Conservation (phyloP, 2,329 filamentous ascomycete genomes). For the Ciborinia camelliae region DNA sequence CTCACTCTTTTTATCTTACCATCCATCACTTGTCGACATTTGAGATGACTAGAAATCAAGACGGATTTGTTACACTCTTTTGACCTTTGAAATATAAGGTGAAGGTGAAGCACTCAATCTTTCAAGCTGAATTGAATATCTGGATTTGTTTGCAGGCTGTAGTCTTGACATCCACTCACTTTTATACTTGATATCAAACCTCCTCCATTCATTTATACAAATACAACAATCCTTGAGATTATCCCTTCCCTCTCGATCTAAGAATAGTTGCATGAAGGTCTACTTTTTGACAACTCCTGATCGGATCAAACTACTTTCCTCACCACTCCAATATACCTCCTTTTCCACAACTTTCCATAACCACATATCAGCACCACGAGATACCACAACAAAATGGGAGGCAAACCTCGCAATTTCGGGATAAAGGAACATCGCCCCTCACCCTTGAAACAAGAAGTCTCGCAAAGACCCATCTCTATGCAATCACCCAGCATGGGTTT, state of each 20-base stretch:
- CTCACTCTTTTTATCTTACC: neutral
- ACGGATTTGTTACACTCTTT: neutral
- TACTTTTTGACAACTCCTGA: neutral
- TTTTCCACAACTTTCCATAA: neutral
- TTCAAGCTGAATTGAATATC: neutral
- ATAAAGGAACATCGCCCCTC: constrained; percentile 32
- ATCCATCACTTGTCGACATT: neutral
- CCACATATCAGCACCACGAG: neutral
- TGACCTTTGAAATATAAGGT: neutral
- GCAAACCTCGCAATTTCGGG: constrained; percentile 26
- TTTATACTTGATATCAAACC: neutral
- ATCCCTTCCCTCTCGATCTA: neutral
- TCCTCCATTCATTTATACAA: neutral
- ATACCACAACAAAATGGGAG: constrained; percentile 26
- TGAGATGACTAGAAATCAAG: neutral
- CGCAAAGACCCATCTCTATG: constrained; percentile 14
- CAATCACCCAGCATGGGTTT: constrained; percentile 27
- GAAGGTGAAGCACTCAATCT: neutral
- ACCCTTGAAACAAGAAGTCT: constrained; percentile 35
- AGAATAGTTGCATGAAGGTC: neutral
- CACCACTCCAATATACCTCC: neutral
- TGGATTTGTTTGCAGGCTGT: neutral
- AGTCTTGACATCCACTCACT: neutral
- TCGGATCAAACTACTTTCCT: neutral
- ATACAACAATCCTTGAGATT: neutral